Percentiles rank a stretch among this genome's conserved stretches.
Evolutionary conservation across 2,329 filamentous ascomycete species (phyloP).

Genomic region (Monosporascus ibericus): DNA sequence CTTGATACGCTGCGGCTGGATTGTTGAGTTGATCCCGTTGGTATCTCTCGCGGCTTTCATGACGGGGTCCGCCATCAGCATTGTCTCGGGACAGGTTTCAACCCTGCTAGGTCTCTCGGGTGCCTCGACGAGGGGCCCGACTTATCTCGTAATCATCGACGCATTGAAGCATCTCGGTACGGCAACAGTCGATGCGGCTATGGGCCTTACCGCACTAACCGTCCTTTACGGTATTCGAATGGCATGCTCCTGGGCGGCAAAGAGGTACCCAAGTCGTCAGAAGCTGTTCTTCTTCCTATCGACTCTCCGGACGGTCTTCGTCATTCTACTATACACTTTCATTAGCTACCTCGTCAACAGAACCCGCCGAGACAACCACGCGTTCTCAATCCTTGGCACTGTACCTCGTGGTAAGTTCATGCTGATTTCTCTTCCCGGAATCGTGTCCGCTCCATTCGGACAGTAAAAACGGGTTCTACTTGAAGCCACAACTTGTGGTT

Average conservation of each 20-base stretch:
- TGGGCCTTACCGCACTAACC: conserved; percentile 76
- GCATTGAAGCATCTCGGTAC: conserved; percentile 65
- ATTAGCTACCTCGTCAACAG: conserved; percentile 83
- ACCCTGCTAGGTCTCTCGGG: conserved; percentile 72
- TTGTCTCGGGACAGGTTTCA: conserved; percentile 77
- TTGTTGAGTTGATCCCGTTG: conserved; percentile 89
- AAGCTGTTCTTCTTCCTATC: conserved; percentile 86
- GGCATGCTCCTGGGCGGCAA: conserved; percentile 58
- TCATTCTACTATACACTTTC: conserved; percentile 87
- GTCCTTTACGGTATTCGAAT: conserved; percentile 72
- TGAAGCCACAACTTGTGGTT: too few species aligned
- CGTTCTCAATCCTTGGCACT: conserved; percentile 66
- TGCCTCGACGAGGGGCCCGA: conserved; percentile 69
- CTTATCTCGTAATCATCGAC: conserved; percentile 80
- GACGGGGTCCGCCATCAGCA: conserved; percentile 90
- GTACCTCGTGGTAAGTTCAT: conserved; percentile 64
- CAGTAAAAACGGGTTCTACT: too few species aligned
- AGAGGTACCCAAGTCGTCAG: conserved; percentile 60
- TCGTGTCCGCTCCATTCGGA: too few species aligned
- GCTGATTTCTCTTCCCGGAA: neutral
- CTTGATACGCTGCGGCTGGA: conserved; percentile 74
- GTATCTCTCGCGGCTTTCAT: conserved; percentile 91
- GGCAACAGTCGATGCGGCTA: conserved; percentile 71
- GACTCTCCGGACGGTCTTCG: conserved; percentile 83
- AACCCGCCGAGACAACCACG: conserved; percentile 53